phyloP scores from a whole-genome alignment of 805 yeast species.

The Candida morakotiae region DNA sequence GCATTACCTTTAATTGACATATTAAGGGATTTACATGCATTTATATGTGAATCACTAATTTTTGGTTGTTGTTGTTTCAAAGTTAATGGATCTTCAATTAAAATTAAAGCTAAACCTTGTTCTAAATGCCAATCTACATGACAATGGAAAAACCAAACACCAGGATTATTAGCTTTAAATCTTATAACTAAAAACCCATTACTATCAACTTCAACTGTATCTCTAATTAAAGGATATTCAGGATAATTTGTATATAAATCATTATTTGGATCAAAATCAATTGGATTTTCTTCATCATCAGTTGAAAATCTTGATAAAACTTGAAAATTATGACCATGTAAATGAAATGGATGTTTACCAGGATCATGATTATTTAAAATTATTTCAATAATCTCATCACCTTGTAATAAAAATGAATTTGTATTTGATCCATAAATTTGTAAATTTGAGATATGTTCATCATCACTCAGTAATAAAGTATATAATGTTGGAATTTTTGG shows the following conservation, averaged over 20 bases:
- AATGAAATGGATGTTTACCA: conserved; percentile 96
- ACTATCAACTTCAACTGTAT: conserved; percentile 72
- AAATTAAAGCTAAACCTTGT: conserved; percentile 82
- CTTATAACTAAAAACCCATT: conserved; percentile 83
- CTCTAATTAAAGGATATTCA: conserved; percentile 79
- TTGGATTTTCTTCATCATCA: conserved; percentile 50
- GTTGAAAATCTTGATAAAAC: conserved; percentile 66
- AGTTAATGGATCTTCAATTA: conserved; percentile 79
- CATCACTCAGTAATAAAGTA: conserved; percentile 74
- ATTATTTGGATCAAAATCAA: conserved; percentile 37
- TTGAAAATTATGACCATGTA: conserved; percentile 94
- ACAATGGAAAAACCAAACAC: conserved; percentile 98
- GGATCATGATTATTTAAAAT: conserved; percentile 83
- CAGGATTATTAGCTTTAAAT: conserved; percentile 92
- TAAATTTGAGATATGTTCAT: conserved; percentile 48
- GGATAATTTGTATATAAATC: conserved; percentile 44
- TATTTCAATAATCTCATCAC: conserved; percentile 69
- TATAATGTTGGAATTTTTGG: conserved; percentile 86
- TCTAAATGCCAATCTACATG: conserved; percentile 98
- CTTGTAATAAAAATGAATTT: conserved; percentile 64
- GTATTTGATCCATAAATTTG: conserved; percentile 76
- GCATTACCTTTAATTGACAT: conserved; percentile 62
- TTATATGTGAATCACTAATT: conserved; percentile 38
- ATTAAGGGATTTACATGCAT: conserved; percentile 45
- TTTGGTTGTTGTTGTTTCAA: conserved; percentile 39